Conservation (phyloP, 176 grass and related monocot genomes). For the Carex pumila region DNA sequence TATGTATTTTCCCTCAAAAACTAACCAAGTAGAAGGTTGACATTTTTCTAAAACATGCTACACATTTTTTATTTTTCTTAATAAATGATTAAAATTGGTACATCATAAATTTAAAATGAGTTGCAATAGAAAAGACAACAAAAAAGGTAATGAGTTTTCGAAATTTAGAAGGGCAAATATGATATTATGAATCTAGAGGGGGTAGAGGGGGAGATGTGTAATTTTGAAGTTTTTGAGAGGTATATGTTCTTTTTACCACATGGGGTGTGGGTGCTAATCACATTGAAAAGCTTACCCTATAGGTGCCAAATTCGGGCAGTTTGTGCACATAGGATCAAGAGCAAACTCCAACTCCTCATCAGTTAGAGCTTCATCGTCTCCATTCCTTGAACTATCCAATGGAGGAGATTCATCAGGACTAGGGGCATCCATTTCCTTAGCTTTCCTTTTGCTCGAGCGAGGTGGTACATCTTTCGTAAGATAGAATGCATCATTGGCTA, state of each 20-base stretch:
- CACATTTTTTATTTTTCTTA: too few relatives aligned
- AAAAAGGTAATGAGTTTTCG: too few relatives aligned
- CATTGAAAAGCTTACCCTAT: conserved; percentile 45
- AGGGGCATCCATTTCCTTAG: conserved; percentile 19
- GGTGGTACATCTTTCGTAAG: conserved; percentile 44
- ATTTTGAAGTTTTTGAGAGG: too few relatives aligned
- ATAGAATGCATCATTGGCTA: conserved; percentile 84
- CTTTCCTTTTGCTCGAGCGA: conserved; percentile 43
- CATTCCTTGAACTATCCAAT: conserved; percentile 10
- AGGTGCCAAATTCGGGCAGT: conserved; percentile 83
- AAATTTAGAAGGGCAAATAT: too few relatives aligned
- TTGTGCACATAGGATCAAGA: conserved; percentile 77
- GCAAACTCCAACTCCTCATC: conserved; percentile 34
- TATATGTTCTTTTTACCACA: neutral
- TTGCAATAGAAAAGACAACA: too few relatives aligned
- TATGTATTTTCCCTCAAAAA: too few relatives aligned
- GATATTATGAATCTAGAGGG: too few relatives aligned
- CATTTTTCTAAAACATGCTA: too few relatives aligned
- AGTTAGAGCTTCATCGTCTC: conserved; percentile 19
- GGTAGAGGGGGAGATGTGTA: too few relatives aligned
- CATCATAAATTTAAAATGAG: too few relatives aligned
- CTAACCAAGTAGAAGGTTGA: too few relatives aligned
- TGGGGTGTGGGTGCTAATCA: neutral
- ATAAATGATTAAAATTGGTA: too few relatives aligned
- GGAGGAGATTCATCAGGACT: neutral